These are phyloP conservation scores for Entelexis sorbosivorans DNA, from an alignment of 1,139 yeast genomes.

Conservation along the genomic window DNA sequence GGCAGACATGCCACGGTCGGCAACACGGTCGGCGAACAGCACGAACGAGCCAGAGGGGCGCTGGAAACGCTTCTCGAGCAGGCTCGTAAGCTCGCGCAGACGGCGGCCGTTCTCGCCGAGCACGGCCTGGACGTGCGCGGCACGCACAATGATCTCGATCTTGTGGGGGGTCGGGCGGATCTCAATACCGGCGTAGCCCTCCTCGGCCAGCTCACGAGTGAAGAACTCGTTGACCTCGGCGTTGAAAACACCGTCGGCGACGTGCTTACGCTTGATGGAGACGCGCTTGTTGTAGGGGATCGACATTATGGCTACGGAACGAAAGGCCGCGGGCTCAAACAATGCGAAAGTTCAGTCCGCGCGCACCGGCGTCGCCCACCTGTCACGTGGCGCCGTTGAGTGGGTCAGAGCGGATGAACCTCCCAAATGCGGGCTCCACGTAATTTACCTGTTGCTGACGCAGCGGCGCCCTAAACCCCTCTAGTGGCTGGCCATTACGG, in stretches of 20 bases:
- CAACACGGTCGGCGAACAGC: constrained; percentile 97
- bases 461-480: constrained; percentile 1
- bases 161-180: constrained; percentile 97
- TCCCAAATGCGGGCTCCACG: no score
- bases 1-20: constrained; percentile 98
- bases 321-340: background rate
- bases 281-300: constrained; percentile 26
- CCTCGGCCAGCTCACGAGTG: constrained; percentile 99
- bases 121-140: constrained; percentile 97
- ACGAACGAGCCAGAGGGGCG: constrained; percentile 89
- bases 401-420: background rate
- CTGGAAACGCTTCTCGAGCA: constrained; percentile 98
- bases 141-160: constrained; percentile 97
- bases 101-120: constrained; percentile 99
- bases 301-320: constrained; percentile 16
- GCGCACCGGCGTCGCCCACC: background rate
- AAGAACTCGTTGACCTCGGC: constrained; percentile 99
- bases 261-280: constrained; percentile 42
- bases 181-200: constrained; percentile 99
- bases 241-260: constrained; percentile 99
- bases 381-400: background rate
- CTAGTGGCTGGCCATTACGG: no score
- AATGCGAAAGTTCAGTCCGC: constrained; percentile 1
- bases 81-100: constrained; percentile 96
- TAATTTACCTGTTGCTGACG: background rate